A percentile compares a stretch with the other conserved stretches of the same genome.
These are phyloP conservation scores for Arachnomyces sp. DNA, from an alignment of 2,329 filamentous ascomycete species.

Conservation along the genomic window DNA sequence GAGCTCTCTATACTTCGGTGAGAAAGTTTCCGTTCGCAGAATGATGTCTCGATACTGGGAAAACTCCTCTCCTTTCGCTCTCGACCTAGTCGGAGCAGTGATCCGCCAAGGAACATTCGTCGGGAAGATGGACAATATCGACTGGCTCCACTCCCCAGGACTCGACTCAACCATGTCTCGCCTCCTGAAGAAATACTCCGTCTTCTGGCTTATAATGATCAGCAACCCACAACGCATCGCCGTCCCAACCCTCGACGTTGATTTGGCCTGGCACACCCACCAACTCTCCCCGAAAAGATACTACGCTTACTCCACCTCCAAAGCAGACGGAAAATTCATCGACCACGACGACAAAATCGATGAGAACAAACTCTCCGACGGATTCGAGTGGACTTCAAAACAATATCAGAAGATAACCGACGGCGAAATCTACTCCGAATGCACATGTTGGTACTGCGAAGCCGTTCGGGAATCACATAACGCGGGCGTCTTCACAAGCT, in stretches of 20 bases:
- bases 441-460: conserved; percentile 81
- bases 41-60: conserved; percentile 41
- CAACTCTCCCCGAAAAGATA: conserved; percentile 61
- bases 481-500: conserved; percentile 31
- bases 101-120: conserved; percentile 38
- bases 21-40: conserved; percentile 27
- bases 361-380: conserved; percentile 54
- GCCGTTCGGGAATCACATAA: conserved; percentile 54
- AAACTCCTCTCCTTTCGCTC: conserved; percentile 30
- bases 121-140: conserved; percentile 62
- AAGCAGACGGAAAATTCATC: conserved; percentile 51
- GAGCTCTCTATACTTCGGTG: conserved; percentile 11
- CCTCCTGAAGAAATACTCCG: conserved; percentile 48
- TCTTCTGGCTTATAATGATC: conserved; percentile 39
- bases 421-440: conserved; percentile 64
- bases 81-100: conserved; percentile 36
- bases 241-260: conserved; percentile 31
- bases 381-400: conserved; percentile 67
- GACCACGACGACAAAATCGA: conserved; percentile 81
- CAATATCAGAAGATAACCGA: conserved; percentile 58
- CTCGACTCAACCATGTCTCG: conserved; percentile 57
- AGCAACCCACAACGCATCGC: conserved; percentile 26
- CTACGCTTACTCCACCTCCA: conserved; percentile 47
- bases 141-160: conserved; percentile 69
- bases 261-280: conserved; percentile 58